Evolutionary conservation across 192 early-diverging fungal genomes (phyloP), one percentile per base, ranked within the genome.

Genomic region (Coemansia furcata): DNA sequence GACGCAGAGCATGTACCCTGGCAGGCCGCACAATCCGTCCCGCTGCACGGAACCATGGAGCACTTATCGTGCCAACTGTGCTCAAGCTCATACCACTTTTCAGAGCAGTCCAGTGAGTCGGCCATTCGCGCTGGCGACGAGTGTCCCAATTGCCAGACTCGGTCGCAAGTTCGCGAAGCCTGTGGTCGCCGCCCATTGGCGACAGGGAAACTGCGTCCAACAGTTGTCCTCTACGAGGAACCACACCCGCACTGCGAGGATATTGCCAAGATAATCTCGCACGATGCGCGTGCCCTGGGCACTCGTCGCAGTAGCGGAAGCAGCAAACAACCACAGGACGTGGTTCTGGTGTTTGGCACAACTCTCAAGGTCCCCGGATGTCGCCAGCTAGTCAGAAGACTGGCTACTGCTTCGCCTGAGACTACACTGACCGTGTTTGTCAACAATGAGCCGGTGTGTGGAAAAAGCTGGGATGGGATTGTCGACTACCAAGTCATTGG

Each of bases 221-320:
- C 91, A 50, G 91, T 99, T 66, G 93, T 99, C 2, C 83, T 99
- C 4, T 99, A 99, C 85, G 94, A 96, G 67, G 97, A 99, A 65
- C 77, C 72, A 44, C 81, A 83, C 38, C 81, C 81, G 38, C 72
- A 76, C 43, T 66, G 78, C 65, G 78, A 85, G 37, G 71, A 72
- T 54, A 84, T 84, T 69, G 78, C 73, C 17, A 63, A 68, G 43
- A 73, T 85, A 4, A 78, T 78, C 38, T 36, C 72, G 14, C 67
- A 76, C 38, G 85, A 86, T 29, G 57, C 77, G 21, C 78, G 78
- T 30, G 68, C 70, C 10, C 70, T 81, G 9, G 66, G 65, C 9
- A 65, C 76, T 15, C 76, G 76, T 8, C 69, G 67, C 60, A 33
- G 57, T 29, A 12, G 59, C 46, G 6, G 33, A 17, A 17, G 32